Evolutionary conservation across 2,329 filamentous ascomycete genomes (phyloP), one percentile per base, ranked within the genome.

Genomic region (Westerdykella aurantiaca): DNA sequence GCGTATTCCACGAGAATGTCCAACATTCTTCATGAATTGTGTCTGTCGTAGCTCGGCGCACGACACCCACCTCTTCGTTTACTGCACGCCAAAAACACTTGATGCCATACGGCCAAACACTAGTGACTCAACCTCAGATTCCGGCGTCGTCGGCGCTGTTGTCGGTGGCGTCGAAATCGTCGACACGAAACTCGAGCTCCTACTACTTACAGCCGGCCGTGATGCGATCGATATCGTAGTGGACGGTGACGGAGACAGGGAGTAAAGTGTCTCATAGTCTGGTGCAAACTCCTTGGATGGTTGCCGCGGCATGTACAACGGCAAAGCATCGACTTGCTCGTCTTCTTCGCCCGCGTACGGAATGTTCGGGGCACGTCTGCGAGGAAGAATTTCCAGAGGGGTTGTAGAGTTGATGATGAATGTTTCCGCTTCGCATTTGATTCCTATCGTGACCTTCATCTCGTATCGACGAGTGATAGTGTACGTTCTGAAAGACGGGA

Each of bases 401-500:
- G 53, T 58, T 11, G 35, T 61, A 18, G 56, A 58, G 5, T 50
- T 51, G 21, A 67, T 50, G 3, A 45, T 55, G 41, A 61, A 64
- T 3, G 47, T 46, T 17, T 64, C 54, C n/a, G 47, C 48, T 12
- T 51, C 45, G 39, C 50, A 63, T 34, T 53, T 58, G 35, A 67
- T 49, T 29, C 57, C 60, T 4, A 66, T 48, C 3, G 49, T 45
- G 3, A 66, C 45, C 9, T 41, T 49, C 17, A 68, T 50, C 6
- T 46, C 49, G 43, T 68, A 67, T 1, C 55, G 51, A 2, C 61
- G 55, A 2, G 56, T 63, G 18, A 66, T 53, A 3, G 56, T 61
- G 42, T 64, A 67, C 1, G 64, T 64, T 29, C 56, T 64, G 51
- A 67, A 66, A 0, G 57, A 59, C 0, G 64, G 64, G 1, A 66